Base-by-base conservation (phyloP, 192 early-diverging fungal species). In the Thoreauomyces humboldtii region DNA sequence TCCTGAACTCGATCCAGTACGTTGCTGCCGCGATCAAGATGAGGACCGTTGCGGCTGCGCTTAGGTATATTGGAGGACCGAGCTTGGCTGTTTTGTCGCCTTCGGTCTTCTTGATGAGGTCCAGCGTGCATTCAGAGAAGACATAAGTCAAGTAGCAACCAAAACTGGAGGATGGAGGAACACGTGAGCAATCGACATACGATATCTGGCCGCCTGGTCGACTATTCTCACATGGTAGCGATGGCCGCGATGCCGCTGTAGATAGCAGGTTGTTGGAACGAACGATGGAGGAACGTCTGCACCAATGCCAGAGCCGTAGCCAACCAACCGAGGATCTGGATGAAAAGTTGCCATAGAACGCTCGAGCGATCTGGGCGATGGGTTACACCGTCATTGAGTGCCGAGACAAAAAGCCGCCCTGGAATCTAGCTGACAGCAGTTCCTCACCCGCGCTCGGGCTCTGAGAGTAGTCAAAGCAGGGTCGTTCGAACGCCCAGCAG, bases 281-380 rank as follows among this genome's bases (percentile, higher is more conserved):
- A 32, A 15, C 61, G 25, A 21, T 53, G 25, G 4, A 63, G 48
- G 32, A 53, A 33, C 22, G 47, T 25, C 17, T 37, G 35, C 32
- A 63, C 47, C 0, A 63, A 33, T 17, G 61, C 61, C n/a, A 63
- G 31, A 15, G 15, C 4, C 0, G 33, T 52, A 19, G 53, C 34
- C 4, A 63, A 12, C 61, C 61, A 63, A 3, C 47, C 61, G 22
- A 51, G 19, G 24, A 63, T 52, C 24, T 52, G 48, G 7, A 63
- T 21, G 31, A 34, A 3, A 5, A 63, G n/a, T 17, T 52, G 48
- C 29, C 29, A 28, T n/a, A 63, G 25, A 17, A 63, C 31, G 1
- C 22, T 52, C 15, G 32, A 19, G 15, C 34, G 21, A 22, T 63
- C 44, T 41, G n/a, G n/a, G n/a, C n/a, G n/a, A n/a, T n/a, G n/a